phyloP scores from a whole-genome alignment of 371 early-diverging fungal species.

The Phascolomyces articulosus region DNA sequence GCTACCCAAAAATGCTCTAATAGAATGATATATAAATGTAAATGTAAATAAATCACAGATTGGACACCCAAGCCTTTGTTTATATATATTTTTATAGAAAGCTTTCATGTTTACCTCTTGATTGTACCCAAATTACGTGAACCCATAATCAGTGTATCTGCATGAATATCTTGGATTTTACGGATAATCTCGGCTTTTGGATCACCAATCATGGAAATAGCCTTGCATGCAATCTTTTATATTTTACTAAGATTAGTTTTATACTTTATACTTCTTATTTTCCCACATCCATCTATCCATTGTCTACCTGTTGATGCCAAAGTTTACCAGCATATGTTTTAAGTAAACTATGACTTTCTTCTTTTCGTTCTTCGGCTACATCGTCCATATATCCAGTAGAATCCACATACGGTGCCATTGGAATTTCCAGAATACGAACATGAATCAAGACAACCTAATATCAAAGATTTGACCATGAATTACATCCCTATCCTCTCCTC shows the following conservation, averaged over 20 bases:
- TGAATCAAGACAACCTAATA: constrained; percentile 37
- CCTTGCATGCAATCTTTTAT: constrained; percentile 53
- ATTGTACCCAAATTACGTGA: constrained; percentile 58
- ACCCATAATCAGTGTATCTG: constrained; percentile 63
- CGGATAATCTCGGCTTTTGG: constrained; percentile 57
- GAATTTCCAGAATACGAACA: constrained; percentile 39
- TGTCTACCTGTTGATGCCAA: constrained; percentile 34
- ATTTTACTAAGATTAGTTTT: not conserved
- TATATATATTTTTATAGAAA: too few relatives aligned
- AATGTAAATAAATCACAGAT: not conserved
- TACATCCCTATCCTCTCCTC: too few relatives aligned
- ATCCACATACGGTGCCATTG: constrained; percentile 44
- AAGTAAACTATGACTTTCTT: constrained; percentile 44
- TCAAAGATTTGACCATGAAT: too few relatives aligned
- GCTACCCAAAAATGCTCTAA: constrained; percentile 55
- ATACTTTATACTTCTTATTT: not conserved
- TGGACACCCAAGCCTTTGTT: too few relatives aligned
- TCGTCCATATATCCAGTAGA: constrained; percentile 40
- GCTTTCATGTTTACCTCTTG: constrained; percentile 52
- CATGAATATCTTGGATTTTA: constrained; percentile 53
- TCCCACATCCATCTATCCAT: not conserved
- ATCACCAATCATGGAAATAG: constrained; percentile 64
- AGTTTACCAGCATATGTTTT: constrained; percentile 34
- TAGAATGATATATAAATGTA: not conserved
- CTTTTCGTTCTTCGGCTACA: constrained; percentile 37